Evolutionary conservation across 75 land plant genomes (phyloP).

Genomic region (Picea sitchensis): DNA sequence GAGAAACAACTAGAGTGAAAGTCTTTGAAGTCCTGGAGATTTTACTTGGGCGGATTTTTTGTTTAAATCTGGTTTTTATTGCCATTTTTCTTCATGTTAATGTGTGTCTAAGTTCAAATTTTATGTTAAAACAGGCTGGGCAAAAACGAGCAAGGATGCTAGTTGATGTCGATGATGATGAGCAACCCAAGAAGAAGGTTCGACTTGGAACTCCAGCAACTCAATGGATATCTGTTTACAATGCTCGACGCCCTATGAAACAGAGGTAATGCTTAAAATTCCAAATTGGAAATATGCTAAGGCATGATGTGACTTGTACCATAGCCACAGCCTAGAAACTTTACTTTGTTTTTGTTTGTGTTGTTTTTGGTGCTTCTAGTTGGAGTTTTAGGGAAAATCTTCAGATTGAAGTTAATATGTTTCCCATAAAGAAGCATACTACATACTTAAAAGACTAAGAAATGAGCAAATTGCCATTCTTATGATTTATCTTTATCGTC

Average conservation of each 20-base stretch:
- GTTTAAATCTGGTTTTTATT: not conserved
- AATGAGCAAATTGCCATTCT: not conserved
- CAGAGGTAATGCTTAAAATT: conserved; percentile 60
- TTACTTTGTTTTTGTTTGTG: not conserved
- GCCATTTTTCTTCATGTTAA: not conserved
- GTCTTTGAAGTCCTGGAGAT: not conserved
- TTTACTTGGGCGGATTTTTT: not conserved
- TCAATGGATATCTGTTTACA: conserved; percentile 96
- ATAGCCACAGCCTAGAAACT: not conserved
- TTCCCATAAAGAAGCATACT: not conserved
- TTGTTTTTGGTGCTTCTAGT: not conserved
- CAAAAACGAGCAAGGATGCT: conserved; percentile 80
- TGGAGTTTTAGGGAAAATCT: not conserved
- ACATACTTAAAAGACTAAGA: not conserved
- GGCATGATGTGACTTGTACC: not conserved
- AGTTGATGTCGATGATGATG: conserved; percentile 83
- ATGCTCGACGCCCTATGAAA: conserved; percentile 93
- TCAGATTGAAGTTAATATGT: not conserved
- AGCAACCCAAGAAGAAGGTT: conserved; percentile 93
- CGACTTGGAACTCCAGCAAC: conserved; percentile 94
- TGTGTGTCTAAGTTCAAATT: conserved; percentile 1
- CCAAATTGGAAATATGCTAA: not conserved
- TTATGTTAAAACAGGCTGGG: conserved; percentile 58
- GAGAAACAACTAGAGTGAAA: not conserved
- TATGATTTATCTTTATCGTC: no score